Conservation (phyloP, 495 filamentous ascomycete species). For the Trypethelium eluteriae region DNA sequence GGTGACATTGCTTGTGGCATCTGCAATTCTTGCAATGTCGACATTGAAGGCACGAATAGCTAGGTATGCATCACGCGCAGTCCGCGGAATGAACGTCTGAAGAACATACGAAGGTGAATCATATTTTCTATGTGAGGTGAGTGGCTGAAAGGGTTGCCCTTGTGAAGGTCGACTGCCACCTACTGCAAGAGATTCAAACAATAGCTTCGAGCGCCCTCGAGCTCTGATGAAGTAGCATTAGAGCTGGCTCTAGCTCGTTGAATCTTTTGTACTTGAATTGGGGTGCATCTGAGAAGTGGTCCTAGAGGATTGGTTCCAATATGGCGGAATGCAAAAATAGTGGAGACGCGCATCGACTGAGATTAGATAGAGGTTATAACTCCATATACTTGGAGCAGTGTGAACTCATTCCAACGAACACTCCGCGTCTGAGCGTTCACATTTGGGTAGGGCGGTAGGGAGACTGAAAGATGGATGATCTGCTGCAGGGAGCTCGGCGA, state of each 20-base stretch:
- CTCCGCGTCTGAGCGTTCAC: too few species aligned
- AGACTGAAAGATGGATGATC: background rate
- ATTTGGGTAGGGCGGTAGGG: background rate
- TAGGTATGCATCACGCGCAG: constrained; percentile 70
- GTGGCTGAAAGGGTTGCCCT: background rate
- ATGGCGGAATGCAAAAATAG: background rate
- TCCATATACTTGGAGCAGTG: background rate
- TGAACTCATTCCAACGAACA: background rate
- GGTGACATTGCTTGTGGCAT: constrained; percentile 71
- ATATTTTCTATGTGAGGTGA: constrained; percentile 50
- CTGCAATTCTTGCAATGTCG: constrained; percentile 78
- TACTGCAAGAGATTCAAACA: constrained; percentile 16
- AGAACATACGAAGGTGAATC: constrained; percentile 85
- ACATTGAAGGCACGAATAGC: constrained; percentile 89
- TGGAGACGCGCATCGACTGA: constrained; percentile 1
- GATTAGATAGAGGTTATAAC: background rate
- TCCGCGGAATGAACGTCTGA: constrained; percentile 67
- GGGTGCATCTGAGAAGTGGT: background rate
- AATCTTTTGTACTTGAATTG: background rate
- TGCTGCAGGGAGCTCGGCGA: background rate
- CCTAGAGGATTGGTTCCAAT: background rate
- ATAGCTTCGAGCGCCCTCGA: constrained; percentile 10
- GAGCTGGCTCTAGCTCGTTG: background rate
- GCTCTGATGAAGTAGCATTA: background rate
- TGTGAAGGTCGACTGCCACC: background rate